Base-by-base conservation (phyloP, 768 basidiomycete genomes). In the Fomitopsis serialis region DNA sequence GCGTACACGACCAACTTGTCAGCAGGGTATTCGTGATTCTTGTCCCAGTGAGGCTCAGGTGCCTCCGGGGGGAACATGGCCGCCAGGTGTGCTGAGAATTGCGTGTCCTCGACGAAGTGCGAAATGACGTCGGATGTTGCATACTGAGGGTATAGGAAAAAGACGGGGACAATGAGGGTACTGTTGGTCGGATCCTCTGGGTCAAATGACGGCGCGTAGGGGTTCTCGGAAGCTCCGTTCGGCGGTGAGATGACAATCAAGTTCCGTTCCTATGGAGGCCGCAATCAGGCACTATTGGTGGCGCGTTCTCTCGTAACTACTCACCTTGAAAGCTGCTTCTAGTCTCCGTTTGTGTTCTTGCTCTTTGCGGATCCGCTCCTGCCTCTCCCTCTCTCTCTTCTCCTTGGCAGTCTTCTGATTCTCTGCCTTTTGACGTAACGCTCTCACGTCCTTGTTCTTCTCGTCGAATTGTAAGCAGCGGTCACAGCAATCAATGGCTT, bases 121-220 rank as follows among this genome's bases (percentile, higher is more conserved):
- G 87, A 76, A 58, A 98, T 88, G 54, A 95, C 78, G 69, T 99
- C 97, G 25, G 95, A 92, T 5, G 83, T 92, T 11, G 85, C 81
- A 58, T 93, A 77, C 66, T 92, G 86, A 6, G 97, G 97, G 69
- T 98, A 97, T 55, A 98, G 77, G 70, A 98, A 88, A 74, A 97
- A 91, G 40, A 88, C 85, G 2, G 97, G 96, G 65, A 97, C 67
- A 56, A 96, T 69, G 12, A 96, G 77, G 0, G 82, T 84, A 56
- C 68, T 65, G 59, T 76, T 58, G 53, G 81, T 71, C 53, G 80
- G 65, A 68, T 85, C 87, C 56, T 86, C 82, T 2, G 78, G 65
- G 63, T 88, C 85, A 61, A 87, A 87, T 52, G 80, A 78, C 8
- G 89, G 84, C 48, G 71, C 68, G 63, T 80, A 84, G 7, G 81